Evolutionary conservation across 306 rosid genomes (phyloP).

Genomic region (Albizia julibrissin): DNA sequence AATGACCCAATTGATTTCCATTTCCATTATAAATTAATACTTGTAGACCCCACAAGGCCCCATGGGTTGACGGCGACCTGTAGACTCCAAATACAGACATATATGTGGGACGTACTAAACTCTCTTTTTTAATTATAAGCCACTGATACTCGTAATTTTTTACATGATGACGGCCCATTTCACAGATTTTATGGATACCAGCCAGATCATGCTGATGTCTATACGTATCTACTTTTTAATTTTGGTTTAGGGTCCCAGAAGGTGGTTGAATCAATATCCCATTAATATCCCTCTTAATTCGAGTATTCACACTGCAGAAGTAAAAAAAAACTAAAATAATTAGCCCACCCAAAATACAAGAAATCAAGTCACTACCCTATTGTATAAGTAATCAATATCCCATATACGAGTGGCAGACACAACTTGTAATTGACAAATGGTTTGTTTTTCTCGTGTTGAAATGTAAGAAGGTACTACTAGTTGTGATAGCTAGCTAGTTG

Average conservation of each 20-base stretch:
- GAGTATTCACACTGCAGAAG: not conserved
- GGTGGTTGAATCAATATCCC: not conserved
- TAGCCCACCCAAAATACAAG: not conserved
- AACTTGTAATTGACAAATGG: too few relatives aligned
- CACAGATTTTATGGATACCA: not conserved
- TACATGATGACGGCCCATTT: not conserved
- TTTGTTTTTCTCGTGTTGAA: not conserved
- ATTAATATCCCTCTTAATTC: not conserved
- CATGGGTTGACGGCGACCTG: not conserved
- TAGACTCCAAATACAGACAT: not conserved
- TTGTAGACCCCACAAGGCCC: not conserved
- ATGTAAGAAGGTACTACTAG: too few relatives aligned
- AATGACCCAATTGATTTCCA: not conserved
- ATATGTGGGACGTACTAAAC: not conserved
- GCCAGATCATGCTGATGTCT: not conserved
- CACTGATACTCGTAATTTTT: not conserved
- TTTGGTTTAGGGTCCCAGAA: not conserved
- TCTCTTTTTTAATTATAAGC: not conserved
- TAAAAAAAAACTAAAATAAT: not conserved
- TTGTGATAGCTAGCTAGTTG: not conserved
- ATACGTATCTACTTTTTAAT: not conserved
- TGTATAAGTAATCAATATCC: not conserved
- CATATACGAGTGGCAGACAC: too few relatives aligned
- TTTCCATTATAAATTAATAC: not conserved
- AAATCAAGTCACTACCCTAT: not conserved